Conservation (phyloP, 768 basidiomycete species). For the Phanerochaete carnosa region DNA sequence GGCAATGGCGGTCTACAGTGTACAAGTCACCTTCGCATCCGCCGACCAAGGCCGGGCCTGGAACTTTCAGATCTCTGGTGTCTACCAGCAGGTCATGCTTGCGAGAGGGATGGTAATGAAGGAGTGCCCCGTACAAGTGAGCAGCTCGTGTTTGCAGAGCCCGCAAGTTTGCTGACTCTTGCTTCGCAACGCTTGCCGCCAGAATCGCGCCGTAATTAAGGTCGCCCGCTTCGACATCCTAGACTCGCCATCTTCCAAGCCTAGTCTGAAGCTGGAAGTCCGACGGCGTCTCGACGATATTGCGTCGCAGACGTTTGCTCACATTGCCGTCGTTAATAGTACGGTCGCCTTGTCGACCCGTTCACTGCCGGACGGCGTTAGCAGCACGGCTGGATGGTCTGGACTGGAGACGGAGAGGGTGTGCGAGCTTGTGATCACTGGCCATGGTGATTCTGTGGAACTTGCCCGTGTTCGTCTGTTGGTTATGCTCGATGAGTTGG, state of each 20-base stretch:
- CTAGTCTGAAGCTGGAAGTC: conserved; percentile 77
- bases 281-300: conserved; percentile 89
- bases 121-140: conserved; percentile 82
- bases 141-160: conserved; percentile 12
- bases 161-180: conserved; percentile 10
- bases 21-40: conserved; percentile 76
- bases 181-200: conserved; percentile 16
- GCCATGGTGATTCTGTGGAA: conserved; percentile 85
- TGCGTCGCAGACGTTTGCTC: conserved; percentile 86
- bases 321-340: conserved; percentile 92
- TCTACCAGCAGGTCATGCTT: conserved; percentile 90
- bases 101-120: conserved; percentile 87
- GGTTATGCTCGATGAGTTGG: conserved; percentile 94
- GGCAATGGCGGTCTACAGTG: conserved; percentile 78
- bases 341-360: conserved; percentile 71
- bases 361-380: conserved; percentile 75
- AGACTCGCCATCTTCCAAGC: conserved; percentile 77
- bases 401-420: conserved; percentile 93
- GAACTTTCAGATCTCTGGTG: conserved; percentile 90
- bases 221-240: conserved; percentile 92
- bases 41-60: conserved; percentile 71
- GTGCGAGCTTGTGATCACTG: conserved; percentile 90
- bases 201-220: conserved; percentile 86
- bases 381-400: conserved; percentile 75
- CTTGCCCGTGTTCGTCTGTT: conserved; percentile 86